Evolutionary conservation across 2,329 filamentous ascomycete species (phyloP).

Genomic region (Biscogniauxia sp.): DNA sequence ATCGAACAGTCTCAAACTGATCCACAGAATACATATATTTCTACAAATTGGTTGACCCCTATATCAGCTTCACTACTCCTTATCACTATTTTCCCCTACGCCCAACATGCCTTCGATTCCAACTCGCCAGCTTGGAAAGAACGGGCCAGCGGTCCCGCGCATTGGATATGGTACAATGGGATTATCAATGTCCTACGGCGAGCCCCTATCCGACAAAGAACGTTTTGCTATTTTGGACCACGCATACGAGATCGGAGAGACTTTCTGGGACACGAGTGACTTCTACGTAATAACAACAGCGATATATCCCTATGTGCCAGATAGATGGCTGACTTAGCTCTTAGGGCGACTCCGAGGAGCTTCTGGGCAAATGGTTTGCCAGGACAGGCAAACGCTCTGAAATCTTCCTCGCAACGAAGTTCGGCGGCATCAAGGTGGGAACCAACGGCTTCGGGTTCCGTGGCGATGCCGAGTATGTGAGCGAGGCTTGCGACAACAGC

Average conservation of each 20-base stretch:
- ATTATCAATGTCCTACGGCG: slow-evolving; percentile 8
- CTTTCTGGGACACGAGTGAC: slow-evolving; percentile 39
- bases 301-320: not conserved
- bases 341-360: slow-evolving; percentile 35
- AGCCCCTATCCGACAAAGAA: slow-evolving; percentile 31
- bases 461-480: slow-evolving; percentile 23
- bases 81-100: slow-evolving; percentile 6
- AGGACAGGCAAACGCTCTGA: slow-evolving; percentile 40
- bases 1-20: too few relatives aligned
- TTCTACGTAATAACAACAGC: slow-evolving; percentile 30
- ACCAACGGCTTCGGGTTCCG: slow-evolving; percentile 14
- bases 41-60: too few relatives aligned
- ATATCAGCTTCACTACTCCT: too few relatives aligned
- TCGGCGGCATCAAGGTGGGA: slow-evolving; percentile 35
- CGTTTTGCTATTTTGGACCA: slow-evolving; percentile 37
- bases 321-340: not conserved
- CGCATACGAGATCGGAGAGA: slow-evolving; percentile 35
- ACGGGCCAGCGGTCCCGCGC: slow-evolving; percentile 42
- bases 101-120: slow-evolving; percentile 12
- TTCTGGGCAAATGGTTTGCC: slow-evolving; percentile 39
- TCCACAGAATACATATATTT: too few relatives aligned
- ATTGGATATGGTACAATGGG: slow-evolving; percentile 46
- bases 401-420: slow-evolving; percentile 51
- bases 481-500: slow-evolving; percentile 7
- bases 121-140: slow-evolving; percentile 41